Conservation (phyloP, 768 basidiomycete genomes). For the Steccherinum ochraceum region DNA sequence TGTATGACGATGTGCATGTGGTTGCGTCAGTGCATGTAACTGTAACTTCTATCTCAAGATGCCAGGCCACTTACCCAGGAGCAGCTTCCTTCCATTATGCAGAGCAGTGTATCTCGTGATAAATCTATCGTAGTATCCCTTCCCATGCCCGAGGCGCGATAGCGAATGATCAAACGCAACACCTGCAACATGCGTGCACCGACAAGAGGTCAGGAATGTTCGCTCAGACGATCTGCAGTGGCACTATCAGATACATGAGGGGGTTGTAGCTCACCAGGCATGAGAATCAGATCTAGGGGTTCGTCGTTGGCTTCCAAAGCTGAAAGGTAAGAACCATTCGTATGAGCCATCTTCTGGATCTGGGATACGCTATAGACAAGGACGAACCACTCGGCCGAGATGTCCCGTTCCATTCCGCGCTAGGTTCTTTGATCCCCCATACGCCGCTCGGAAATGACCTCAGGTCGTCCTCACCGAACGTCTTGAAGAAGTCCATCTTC, state of each 20-base stretch:
- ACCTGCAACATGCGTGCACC: slow-evolving; percentile 35
- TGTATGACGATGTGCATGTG: slow-evolving; percentile 20
- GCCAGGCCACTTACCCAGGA: slow-evolving; percentile 46
- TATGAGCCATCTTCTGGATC: slow-evolving; percentile 7
- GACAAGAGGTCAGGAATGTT: not conserved
- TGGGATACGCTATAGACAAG: not conserved
- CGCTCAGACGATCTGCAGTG: not conserved
- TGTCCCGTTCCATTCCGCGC: slow-evolving; percentile 32
- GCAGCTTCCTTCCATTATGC: slow-evolving; percentile 38
- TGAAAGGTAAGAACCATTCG: slow-evolving; percentile 14
- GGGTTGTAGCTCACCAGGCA: slow-evolving; percentile 46
- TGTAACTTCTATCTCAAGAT: not conserved
- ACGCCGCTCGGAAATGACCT: slow-evolving; percentile 47
- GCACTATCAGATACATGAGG: not conserved
- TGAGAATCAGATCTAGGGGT: slow-evolving; percentile 54
- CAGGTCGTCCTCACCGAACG: slow-evolving; percentile 56
- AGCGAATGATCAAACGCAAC: slow-evolving; percentile 68
- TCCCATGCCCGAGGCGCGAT: slow-evolving; percentile 74
- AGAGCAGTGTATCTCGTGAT: slow-evolving; percentile 43
- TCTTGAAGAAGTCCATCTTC: slow-evolving; percentile 60
- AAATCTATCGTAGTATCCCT: slow-evolving; percentile 79
- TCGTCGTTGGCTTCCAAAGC: slow-evolving; percentile 32
- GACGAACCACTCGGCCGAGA: slow-evolving; percentile 49
- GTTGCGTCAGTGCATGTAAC: slow-evolving; percentile 3
- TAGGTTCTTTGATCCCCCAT: slow-evolving; percentile 78